Conservation (phyloP, 2,329 filamentous ascomycete genomes). For the Fusarium cyanostomum region DNA sequence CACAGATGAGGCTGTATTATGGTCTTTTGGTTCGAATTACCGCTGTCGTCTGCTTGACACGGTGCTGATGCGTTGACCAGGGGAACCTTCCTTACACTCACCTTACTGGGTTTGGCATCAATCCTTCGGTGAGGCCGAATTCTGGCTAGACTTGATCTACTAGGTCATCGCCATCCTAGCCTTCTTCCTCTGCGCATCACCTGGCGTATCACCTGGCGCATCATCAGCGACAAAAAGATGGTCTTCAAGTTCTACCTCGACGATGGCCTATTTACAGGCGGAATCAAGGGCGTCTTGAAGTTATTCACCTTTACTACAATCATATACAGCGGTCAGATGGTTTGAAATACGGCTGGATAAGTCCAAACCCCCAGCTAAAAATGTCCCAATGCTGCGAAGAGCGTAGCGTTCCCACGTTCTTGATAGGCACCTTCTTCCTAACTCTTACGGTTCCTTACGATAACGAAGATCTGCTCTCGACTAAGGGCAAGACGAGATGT, state of each 20-base stretch:
- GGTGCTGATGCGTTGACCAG: not conserved
- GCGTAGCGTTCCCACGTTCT: not conserved
- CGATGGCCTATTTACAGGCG: not conserved
- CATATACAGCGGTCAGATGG: not conserved
- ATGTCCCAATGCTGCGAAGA: not conserved
- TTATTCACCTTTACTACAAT: not conserved
- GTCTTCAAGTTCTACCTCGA: constrained; percentile 26
- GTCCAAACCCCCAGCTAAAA: not conserved
- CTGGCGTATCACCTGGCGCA: constrained; percentile 35
- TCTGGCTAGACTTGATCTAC: constrained; percentile 19
- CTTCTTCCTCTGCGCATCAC: constrained; percentile 19
- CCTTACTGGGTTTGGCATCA: not conserved
- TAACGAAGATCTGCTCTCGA: not conserved
- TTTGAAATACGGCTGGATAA: not conserved
- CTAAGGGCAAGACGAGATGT: not conserved
- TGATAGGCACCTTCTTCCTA: not conserved
- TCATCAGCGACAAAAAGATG: constrained; percentile 33
- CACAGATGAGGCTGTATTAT: not conserved
- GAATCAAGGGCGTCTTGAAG: not conserved
- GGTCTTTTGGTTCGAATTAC: not conserved
- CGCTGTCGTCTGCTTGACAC: no score
- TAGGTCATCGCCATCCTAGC: constrained; percentile 11
- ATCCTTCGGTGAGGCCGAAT: constrained; percentile 7
- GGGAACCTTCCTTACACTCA: not conserved
- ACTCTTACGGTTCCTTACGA: not conserved